These are phyloP conservation scores for Starmerella stigmatis DNA, from an alignment of 805 yeast species.

Conservation along the genomic window DNA sequence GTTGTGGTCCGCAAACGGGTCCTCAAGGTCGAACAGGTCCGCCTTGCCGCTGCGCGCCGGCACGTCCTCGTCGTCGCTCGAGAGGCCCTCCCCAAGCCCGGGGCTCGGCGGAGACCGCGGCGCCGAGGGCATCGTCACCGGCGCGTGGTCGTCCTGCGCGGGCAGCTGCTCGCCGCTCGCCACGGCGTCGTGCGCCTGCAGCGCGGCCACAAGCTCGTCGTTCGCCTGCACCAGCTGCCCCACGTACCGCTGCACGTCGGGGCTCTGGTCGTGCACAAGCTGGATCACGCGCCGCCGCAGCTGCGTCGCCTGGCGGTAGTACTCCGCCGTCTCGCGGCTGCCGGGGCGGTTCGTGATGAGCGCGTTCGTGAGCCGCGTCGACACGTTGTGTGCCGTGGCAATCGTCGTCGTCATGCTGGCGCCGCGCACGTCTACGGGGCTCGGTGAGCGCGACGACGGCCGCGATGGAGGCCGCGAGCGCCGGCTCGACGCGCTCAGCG, in stretches of 20 bases:
- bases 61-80: not conserved
- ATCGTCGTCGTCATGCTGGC: constrained; percentile 22
- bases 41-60: constrained; percentile 14
- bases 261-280: constrained; percentile 72
- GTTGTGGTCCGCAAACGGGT: constrained; percentile 48
- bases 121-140: constrained; percentile 29
- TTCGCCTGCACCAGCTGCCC: constrained; percentile 86
- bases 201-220: constrained; percentile 71
- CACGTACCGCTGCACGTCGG: constrained; percentile 57
- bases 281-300: constrained; percentile 69
- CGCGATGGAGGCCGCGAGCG: not conserved
- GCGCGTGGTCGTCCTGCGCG: constrained; percentile 31
- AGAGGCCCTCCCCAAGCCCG: constrained; percentile 13
- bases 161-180: constrained; percentile 8
- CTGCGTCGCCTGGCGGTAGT: constrained; percentile 58
- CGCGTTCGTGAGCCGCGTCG: constrained; percentile 59
- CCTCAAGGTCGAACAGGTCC: constrained; percentile 26
- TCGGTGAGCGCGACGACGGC: constrained; percentile 16
- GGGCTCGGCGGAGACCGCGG: constrained; percentile 24
- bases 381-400: constrained; percentile 48
- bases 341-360: constrained; percentile 38
- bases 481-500: not conserved
- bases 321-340: constrained; percentile 54
- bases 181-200: constrained; percentile 53
- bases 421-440: constrained; percentile 23